Evolutionary conservation across 2,329 filamentous ascomycete genomes (phyloP).

Genomic region (Chrysoporthe austroafricana): DNA sequence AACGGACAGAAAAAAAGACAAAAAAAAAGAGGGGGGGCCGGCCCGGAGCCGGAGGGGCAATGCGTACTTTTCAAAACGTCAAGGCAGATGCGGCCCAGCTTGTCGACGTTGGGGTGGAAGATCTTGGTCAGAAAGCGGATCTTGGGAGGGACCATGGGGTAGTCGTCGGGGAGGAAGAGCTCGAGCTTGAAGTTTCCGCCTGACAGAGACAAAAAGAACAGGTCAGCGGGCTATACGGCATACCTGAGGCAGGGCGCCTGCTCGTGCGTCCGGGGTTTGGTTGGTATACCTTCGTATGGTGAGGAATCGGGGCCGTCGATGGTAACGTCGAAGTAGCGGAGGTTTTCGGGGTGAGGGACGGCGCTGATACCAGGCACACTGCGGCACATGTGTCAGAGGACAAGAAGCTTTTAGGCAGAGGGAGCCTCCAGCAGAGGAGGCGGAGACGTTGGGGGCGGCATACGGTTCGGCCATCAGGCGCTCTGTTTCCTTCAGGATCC

Average conservation of each 20-base stretch:
- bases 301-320: slow-evolving; percentile 92
- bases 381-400: slow-evolving; percentile 25
- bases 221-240: slow-evolving; percentile 9
- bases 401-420: slow-evolving; percentile 6
- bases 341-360: slow-evolving; percentile 93
- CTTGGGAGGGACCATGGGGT: slow-evolving; percentile 98
- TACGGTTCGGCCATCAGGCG: slow-evolving; percentile 96
- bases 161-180: slow-evolving; percentile 96
- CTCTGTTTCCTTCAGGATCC: slow-evolving; percentile 98
- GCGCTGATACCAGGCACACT: slow-evolving; percentile 97
- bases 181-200: slow-evolving; percentile 93
- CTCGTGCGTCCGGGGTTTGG: neutral
- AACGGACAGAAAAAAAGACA: too few species aligned
- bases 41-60: slow-evolving; percentile 1
- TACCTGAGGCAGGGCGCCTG: neutral
- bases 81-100: slow-evolving; percentile 93
- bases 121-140: slow-evolving; percentile 99
- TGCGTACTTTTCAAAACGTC: slow-evolving; percentile 92
- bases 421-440: neutral
- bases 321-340: slow-evolving; percentile 96
- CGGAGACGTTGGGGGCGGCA: slow-evolving; percentile 40
- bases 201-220: slow-evolving; percentile 34
- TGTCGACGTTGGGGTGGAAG: slow-evolving; percentile 99
- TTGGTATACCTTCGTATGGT: slow-evolving; percentile 81
- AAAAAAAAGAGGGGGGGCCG: neutral